Base-by-base conservation (phyloP, 257 asterid genomes). In the Solanum dulcamara region DNA sequence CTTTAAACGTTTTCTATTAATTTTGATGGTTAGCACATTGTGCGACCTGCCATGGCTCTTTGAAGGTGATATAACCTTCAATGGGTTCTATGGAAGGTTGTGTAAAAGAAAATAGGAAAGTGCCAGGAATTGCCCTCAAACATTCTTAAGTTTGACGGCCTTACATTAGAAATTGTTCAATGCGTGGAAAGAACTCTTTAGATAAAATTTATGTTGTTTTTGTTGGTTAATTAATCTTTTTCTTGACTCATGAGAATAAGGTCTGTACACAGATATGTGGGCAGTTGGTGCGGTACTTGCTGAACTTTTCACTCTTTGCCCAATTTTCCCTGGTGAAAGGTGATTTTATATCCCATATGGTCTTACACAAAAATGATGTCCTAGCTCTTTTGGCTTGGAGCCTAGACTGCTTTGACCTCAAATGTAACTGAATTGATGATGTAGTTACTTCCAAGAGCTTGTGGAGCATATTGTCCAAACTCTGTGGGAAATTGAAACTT, bases 291-390 rank as follows among this genome's bases (percentile, higher is more conserved):
- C 98, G 28, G 90, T 94, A 89, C 91, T 96, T 86, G 99, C 98
- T 88, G 99, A 96, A 90, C 98, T 96, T 92, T 93, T 94, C 93
- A 94, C 97, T 82, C 91, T 80, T 77, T 88, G 93, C 89, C 98
- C 98, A 17, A 92, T 96, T 84, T 96, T 94, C 90, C 99, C 99
- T 24, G 99, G 99, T 87, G 97, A 93, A 94, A 96, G 99, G 99
- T 93, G 89, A 90, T 81, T 59, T 82, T 83, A 84, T 83, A 53
- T 37, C 87, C 88, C 80, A 62, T 46, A 84, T 84, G 84, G 42
- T 24, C 51, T 85, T 86, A 15, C 71, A 46, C 53, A 44, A 48
- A 79, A 46, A 48, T 14, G 42, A 79, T 79, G 28, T 79, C 38
- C 30, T 46, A 79, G n/a, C 83, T 48, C 17, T 44, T 79, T 79